Conservation (phyloP, 2,329 filamentous ascomycete species). For the Neoascochyta sp. region DNA sequence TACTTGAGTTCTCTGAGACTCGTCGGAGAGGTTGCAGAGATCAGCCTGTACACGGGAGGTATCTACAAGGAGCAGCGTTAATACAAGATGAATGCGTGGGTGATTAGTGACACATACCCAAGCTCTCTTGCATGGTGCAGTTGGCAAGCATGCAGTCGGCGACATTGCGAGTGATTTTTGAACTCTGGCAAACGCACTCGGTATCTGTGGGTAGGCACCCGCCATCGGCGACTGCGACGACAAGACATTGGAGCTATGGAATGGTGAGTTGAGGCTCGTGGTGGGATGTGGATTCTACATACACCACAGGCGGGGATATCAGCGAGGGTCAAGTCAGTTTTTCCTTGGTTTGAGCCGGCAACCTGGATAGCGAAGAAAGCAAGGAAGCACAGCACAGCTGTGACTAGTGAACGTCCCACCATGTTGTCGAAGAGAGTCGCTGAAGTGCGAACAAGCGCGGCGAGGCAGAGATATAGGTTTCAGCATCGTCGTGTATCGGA, state of each 20-base stretch:
- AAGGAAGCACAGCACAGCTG: slow-evolving; percentile 4
- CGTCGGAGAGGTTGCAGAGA: slow-evolving; percentile 17
- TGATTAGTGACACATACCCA: slow-evolving; percentile 7
- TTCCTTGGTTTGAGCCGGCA: neutral
- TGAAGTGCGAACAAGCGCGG: no score
- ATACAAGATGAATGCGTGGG: neutral
- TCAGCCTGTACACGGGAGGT: slow-evolving; percentile 16
- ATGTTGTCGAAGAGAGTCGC: slow-evolving; percentile 3
- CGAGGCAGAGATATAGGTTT: no score
- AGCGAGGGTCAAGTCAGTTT: slow-evolving; percentile 6
- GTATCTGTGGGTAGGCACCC: slow-evolving; percentile 14
- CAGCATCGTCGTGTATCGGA: no score
- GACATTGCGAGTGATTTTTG: slow-evolving; percentile 6
- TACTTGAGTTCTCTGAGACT: slow-evolving; percentile 12
- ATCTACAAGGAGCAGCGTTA: slow-evolving; percentile 1
- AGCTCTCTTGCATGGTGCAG: slow-evolving; percentile 24
- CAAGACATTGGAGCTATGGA: slow-evolving; percentile 9
- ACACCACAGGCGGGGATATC: slow-evolving; percentile 14
- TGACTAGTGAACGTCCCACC: slow-evolving; percentile 5
- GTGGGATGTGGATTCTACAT: no score
- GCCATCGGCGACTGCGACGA: slow-evolving; percentile 9
- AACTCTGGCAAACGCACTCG: slow-evolving; percentile 14
- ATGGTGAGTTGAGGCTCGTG: no score
- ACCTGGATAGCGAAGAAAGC: neutral
- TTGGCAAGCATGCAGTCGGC: slow-evolving; percentile 22